These are phyloP conservation scores for Falciphora oryzae DNA, from an alignment of 2,329 filamentous ascomycete genomes.

Conservation along the genomic window DNA sequence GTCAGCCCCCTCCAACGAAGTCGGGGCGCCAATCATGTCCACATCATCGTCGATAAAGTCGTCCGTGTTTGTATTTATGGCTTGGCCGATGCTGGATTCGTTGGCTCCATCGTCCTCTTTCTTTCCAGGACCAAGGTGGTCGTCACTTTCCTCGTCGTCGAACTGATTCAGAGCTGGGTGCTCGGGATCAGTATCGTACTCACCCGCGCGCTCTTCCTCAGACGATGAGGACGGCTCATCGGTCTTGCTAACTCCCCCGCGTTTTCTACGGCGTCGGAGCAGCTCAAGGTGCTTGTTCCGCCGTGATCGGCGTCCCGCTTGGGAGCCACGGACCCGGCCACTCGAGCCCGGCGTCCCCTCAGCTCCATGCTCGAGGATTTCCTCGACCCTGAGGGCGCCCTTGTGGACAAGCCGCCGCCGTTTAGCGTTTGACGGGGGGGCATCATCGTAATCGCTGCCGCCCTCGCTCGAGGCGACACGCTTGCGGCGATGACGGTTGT, in stretches of 20 bases:
- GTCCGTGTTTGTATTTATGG: constrained; percentile 29
- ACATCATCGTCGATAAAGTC: constrained; percentile 64
- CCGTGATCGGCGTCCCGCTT: constrained; percentile 14
- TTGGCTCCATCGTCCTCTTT: neutral
- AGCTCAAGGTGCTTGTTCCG: constrained; percentile 24
- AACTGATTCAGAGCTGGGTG: constrained; percentile 24
- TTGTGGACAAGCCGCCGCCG: constrained; percentile 1
- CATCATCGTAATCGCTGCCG: neutral
- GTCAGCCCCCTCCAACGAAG: constrained; percentile 24
- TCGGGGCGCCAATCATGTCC: constrained; percentile 48
- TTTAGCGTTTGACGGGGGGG: neutral
- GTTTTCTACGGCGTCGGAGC: constrained; percentile 23
- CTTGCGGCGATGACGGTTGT: neutral
- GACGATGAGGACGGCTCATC: constrained; percentile 12
- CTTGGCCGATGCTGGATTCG: neutral
- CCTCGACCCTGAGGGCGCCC: neutral
- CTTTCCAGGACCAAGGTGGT: neutral
- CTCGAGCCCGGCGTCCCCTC: neutral
- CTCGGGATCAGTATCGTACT: constrained; percentile 27
- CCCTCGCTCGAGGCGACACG: constrained; percentile 1
- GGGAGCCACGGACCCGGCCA: neutral
- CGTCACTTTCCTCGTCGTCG: constrained; percentile 27
- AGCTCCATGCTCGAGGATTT: neutral
- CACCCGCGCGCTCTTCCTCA: constrained; percentile 14
- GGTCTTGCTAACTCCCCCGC: constrained; percentile 21